Evolutionary conservation across 129 eudicot species (phyloP).

Genomic region (Ambrosia trifida): DNA sequence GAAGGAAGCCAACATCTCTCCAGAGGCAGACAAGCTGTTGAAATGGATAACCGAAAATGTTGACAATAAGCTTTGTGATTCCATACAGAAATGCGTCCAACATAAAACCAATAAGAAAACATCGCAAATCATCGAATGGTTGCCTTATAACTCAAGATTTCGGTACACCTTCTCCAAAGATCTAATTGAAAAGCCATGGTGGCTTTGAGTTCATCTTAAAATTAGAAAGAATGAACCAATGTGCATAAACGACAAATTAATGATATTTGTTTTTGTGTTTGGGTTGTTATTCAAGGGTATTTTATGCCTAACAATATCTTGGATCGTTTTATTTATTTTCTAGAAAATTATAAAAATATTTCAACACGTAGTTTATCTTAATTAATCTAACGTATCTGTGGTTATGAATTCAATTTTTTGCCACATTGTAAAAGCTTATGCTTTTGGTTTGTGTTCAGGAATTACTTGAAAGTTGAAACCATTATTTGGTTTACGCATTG

Average conservation of each 20-base stretch:
- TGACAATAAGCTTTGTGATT: conserved; percentile 59
- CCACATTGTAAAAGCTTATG: too few relatives aligned
- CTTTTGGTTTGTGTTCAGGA: too few relatives aligned
- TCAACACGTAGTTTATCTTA: too few relatives aligned
- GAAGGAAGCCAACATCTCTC: conserved; percentile 62
- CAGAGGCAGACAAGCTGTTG: conserved; percentile 59
- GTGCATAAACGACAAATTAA: conserved; percentile 18
- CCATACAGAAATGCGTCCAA: conserved; percentile 56
- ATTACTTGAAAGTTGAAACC: too few relatives aligned
- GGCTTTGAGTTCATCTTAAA: conserved; percentile 37
- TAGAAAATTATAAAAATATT: not conserved
- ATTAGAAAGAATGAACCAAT: conserved; percentile 3
- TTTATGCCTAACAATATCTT: not conserved
- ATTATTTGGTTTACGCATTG: too few relatives aligned
- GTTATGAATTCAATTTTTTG: too few relatives aligned
- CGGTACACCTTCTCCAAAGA: conserved; percentile 57
- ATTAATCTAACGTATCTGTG: too few relatives aligned
- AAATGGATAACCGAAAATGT: conserved; percentile 60
- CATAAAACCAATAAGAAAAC: conserved; percentile 41
- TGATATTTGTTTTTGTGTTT: not conserved
- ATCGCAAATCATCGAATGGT: conserved; percentile 66
- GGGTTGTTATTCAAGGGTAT: not conserved
- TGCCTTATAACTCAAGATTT: conserved; percentile 70
- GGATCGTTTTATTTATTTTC: not conserved
- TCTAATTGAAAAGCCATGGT: conserved; percentile 63